Conservation (phyloP, 768 basidiomycete genomes). For the Suillus lakei region DNA sequence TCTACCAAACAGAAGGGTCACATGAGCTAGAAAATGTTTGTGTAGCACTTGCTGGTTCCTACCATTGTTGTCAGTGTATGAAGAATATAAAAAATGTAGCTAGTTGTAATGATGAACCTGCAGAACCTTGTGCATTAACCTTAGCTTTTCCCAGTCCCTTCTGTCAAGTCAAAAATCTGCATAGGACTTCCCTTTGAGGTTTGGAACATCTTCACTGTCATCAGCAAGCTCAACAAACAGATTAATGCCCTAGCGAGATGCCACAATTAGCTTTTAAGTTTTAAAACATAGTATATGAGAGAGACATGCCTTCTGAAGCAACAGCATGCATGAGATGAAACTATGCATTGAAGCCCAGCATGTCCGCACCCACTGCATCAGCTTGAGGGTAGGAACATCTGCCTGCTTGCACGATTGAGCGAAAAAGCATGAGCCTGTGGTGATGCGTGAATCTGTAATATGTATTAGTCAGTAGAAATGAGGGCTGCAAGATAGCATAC, state of each 20-base stretch:
- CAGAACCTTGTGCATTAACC: constrained; percentile 28
- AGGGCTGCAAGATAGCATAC: not conserved
- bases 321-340: not conserved
- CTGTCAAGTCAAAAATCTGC: constrained; percentile 24
- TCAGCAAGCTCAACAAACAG: constrained; percentile 28
- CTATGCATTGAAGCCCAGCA: not conserved
- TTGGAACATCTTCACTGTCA: constrained; percentile 25
- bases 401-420: not conserved
- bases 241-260: not conserved
- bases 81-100: too few species aligned
- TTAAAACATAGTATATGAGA: not conserved
- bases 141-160: constrained; percentile 31
- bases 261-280: too few species aligned
- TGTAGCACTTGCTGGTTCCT: not conserved
- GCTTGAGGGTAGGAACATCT: not conserved
- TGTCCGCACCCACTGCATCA: not conserved
- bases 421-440: not conserved
- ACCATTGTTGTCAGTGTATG: too few species aligned
- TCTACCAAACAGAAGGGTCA: not conserved
- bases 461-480: not conserved
- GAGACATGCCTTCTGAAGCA: not conserved
- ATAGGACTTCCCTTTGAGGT: constrained; percentile 30
- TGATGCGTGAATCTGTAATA: not conserved
- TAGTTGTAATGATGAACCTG: too few species aligned
- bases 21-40: not conserved